phyloP scores from a whole-genome alignment of 176 grass and related monocot genomes.

The Bothriochloa decipiens region DNA sequence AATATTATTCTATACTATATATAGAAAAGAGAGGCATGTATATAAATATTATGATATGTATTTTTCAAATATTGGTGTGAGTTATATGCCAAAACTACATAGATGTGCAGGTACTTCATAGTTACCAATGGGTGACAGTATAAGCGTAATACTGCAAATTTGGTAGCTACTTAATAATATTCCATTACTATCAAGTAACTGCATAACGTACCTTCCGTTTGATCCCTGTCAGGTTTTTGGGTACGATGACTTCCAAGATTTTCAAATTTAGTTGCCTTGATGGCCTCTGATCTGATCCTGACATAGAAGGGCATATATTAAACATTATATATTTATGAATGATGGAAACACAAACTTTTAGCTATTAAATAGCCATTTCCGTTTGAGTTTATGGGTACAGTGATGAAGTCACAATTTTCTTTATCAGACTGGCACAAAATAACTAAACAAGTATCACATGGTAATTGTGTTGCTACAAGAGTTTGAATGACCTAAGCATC shows the following conservation, averaged over 20 bases:
- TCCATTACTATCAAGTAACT: not conserved
- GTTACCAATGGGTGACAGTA: not conserved
- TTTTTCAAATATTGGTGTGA: not conserved
- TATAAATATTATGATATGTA: not conserved
- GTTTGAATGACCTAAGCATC: too few relatives aligned
- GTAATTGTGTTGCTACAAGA: not conserved
- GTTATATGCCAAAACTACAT: not conserved
- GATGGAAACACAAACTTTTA: not conserved
- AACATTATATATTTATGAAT: not conserved
- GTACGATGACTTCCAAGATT: not conserved
- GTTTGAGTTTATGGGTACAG: not conserved
- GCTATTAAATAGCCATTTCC: not conserved
- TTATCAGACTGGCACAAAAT: not conserved
- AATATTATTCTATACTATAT: too few relatives aligned
- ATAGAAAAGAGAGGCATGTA: too few relatives aligned
- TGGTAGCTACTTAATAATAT: not conserved
- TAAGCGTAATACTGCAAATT: not conserved
- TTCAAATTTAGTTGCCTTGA: not conserved
- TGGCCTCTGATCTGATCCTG: not conserved
- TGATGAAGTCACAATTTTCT: not conserved
- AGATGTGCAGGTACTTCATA: not conserved
- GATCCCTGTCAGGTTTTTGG: not conserved
- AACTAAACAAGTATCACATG: not conserved
- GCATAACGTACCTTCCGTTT: conserved; percentile 19
- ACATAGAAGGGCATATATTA: not conserved